phyloP scores from a whole-genome alignment of 768 basidiomycete species.

The Candolleomyces aberdarensis region DNA sequence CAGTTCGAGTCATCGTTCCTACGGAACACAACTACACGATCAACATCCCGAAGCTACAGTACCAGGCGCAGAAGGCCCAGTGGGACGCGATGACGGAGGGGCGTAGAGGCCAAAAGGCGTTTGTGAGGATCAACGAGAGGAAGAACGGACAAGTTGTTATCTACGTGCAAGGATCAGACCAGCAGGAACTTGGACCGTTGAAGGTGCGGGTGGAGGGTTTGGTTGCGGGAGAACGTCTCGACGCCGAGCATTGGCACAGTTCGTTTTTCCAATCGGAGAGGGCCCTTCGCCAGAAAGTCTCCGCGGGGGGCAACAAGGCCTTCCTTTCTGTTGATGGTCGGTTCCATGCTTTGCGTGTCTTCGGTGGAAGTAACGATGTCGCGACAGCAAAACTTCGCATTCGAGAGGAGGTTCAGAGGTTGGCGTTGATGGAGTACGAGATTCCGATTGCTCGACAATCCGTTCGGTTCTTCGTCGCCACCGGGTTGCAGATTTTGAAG shows the following conservation, averaged over 20 bases:
- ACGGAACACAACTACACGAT: constrained; percentile 24
- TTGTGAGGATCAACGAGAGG: constrained; percentile 24
- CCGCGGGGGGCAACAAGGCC: constrained; percentile 31
- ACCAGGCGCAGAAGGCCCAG: constrained; percentile 38
- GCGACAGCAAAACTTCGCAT: constrained; percentile 43
- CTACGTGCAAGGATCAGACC: constrained; percentile 47
- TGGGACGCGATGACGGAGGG: constrained; percentile 46
- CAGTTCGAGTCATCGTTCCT: constrained; percentile 1
- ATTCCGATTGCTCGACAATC: not conserved
- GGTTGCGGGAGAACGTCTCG: constrained; percentile 47
- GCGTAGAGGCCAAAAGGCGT: constrained; percentile 25
- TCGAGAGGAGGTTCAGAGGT: constrained; percentile 42
- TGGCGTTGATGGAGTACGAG: constrained; percentile 38
- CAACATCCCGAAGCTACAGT: constrained; percentile 29
- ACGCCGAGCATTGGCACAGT: constrained; percentile 46
- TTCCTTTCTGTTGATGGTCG: constrained; percentile 47
- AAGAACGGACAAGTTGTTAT: constrained; percentile 31
- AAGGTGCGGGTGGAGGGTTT: constrained; percentile 61
- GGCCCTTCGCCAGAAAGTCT: constrained; percentile 32
- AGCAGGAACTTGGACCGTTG: constrained; percentile 50
- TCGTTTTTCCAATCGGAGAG: constrained; percentile 28
- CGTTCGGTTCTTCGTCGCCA: constrained; percentile 44
- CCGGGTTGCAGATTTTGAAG: constrained; percentile 48
- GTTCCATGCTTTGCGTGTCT: constrained; percentile 42
- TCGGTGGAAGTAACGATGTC: constrained; percentile 37